Conservation (phyloP, 805 yeast genomes). For the Yamadazyma philogaea region DNA sequence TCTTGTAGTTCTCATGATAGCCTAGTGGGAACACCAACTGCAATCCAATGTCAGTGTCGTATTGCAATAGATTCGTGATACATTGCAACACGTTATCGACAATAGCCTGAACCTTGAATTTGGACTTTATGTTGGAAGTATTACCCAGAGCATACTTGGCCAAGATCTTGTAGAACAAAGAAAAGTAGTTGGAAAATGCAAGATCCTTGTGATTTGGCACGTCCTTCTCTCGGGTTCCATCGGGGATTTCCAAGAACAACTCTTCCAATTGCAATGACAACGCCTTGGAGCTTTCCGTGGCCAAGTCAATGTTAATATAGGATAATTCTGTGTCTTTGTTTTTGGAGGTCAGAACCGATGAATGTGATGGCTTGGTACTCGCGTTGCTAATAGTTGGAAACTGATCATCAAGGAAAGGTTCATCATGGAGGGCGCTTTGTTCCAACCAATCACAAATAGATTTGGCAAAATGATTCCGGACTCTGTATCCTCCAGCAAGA, state of each 20-base stretch:
- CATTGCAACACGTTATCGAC: slow-evolving; percentile 63
- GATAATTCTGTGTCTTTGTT: slow-evolving; percentile 12
- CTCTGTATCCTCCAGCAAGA: slow-evolving; percentile 42
- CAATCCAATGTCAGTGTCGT: slow-evolving; percentile 76
- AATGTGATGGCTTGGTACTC: not conserved
- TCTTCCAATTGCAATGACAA: slow-evolving; percentile 53
- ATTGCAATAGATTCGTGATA: slow-evolving; percentile 63
- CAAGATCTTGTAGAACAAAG: slow-evolving; percentile 52
- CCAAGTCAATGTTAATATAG: slow-evolving; percentile 48
- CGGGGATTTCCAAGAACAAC: slow-evolving; percentile 59
- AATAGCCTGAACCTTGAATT: slow-evolving; percentile 55
- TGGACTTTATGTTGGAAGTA: slow-evolving; percentile 22
- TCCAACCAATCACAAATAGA: slow-evolving; percentile 53
- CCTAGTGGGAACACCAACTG: slow-evolving; percentile 76
- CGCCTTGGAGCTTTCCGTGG: slow-evolving; percentile 60
- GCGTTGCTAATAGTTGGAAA: not conserved
- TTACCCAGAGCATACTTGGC: slow-evolving; percentile 39
- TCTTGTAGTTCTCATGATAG: slow-evolving; percentile 61
- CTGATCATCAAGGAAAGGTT: not conserved
- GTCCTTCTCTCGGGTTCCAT: slow-evolving; percentile 52
- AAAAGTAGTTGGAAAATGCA: slow-evolving; percentile 67
- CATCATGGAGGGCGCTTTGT: slow-evolving; percentile 43
- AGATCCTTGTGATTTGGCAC: slow-evolving; percentile 53
- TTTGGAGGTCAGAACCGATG: not conserved
- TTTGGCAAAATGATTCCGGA: slow-evolving; percentile 49